A percentile compares a stretch with the other conserved stretches of the same genome.
Conservation (phyloP, 2,329 filamentous ascomycete genomes). For the Emmonsiellopsis sp. region DNA sequence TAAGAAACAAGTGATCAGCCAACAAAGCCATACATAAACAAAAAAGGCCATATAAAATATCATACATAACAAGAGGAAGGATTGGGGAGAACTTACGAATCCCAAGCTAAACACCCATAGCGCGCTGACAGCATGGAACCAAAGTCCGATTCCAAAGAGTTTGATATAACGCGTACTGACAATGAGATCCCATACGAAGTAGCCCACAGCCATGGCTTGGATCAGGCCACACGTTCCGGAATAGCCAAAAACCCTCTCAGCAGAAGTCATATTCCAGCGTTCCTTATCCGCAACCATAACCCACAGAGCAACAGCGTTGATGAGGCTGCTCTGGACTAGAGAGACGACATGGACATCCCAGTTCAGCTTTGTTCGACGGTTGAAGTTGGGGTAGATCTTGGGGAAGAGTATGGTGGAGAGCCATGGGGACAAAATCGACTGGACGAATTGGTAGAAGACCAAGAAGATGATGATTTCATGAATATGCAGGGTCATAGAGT, state of each 20-base stretch:
- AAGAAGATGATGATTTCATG: constrained; percentile 53
- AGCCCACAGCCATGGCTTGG: constrained; percentile 51
- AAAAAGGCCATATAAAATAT: constrained; percentile 4
- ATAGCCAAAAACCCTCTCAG: constrained; percentile 52
- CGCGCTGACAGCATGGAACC: constrained; percentile 53
- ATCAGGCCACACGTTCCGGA: constrained; percentile 50
- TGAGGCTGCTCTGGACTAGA: constrained; percentile 48
- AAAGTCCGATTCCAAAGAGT: constrained; percentile 52
- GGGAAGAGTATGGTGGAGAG: constrained; percentile 47
- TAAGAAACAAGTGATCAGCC: not conserved
- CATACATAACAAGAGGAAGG: not conserved
- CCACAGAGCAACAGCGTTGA: constrained; percentile 48
- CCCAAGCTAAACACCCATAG: constrained; percentile 53
- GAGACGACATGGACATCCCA: constrained; percentile 60
- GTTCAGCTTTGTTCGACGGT: constrained; percentile 48
- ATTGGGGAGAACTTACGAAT: constrained; percentile 43
- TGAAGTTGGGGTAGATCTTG: constrained; percentile 44
- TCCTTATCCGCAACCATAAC: constrained; percentile 49
- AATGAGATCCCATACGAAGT: constrained; percentile 55
- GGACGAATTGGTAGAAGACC: constrained; percentile 47
- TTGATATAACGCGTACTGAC: constrained; percentile 46
- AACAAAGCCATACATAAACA: not conserved
- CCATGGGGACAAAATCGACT: constrained; percentile 44
- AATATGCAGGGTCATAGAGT: constrained; percentile 49
- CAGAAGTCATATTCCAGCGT: constrained; percentile 42